Evolutionary conservation across 2,329 filamentous ascomycete species (phyloP).

Genomic region (Calonectria multiphialidica): DNA sequence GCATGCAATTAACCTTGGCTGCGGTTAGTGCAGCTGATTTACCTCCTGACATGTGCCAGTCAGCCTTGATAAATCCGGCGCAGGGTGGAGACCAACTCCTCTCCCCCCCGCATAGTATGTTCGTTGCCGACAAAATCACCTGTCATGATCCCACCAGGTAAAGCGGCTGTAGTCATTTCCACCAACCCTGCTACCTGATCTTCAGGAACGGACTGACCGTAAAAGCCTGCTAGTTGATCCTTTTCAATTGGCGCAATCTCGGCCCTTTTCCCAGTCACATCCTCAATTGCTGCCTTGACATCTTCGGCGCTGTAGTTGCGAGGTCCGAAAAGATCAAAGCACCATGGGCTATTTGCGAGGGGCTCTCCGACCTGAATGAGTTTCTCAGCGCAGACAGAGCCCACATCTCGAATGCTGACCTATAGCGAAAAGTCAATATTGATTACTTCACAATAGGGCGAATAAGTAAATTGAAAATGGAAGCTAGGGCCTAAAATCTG

Average conservation of each 20-base stretch:
- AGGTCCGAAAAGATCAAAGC: constrained; percentile 45
- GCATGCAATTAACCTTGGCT: too few relatives aligned
- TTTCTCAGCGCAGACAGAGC: constrained; percentile 38
- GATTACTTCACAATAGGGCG: too few relatives aligned
- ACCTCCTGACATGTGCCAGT: too few relatives aligned
- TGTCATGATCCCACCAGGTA: constrained; percentile 42
- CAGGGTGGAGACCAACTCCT: constrained; percentile 42
- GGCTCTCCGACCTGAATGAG: constrained; percentile 30
- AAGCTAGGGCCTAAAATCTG: neutral
- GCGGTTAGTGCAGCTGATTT: too few relatives aligned
- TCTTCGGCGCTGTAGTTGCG: constrained; percentile 44
- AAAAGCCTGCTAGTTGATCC: constrained; percentile 41
- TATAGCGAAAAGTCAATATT: constrained; percentile 17
- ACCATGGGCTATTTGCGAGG: constrained; percentile 23
- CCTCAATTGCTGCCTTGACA: constrained; percentile 43
- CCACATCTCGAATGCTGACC: constrained; percentile 48
- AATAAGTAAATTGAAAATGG: too few relatives aligned
- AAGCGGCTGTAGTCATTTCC: constrained; percentile 41
- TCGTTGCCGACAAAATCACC: constrained; percentile 40
- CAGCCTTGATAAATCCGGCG: constrained; percentile 20
- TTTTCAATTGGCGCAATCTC: constrained; percentile 38
- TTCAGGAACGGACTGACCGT: constrained; percentile 36
- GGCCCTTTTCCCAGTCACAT: constrained; percentile 40
- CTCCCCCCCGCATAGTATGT: constrained; percentile 37
- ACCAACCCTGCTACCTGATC: constrained; percentile 42